Evolutionary conservation across 2,329 filamentous ascomycete species (phyloP), one percentile per base, ranked within the genome.

Genomic region (Arthrobotrys sphaeroides): DNA sequence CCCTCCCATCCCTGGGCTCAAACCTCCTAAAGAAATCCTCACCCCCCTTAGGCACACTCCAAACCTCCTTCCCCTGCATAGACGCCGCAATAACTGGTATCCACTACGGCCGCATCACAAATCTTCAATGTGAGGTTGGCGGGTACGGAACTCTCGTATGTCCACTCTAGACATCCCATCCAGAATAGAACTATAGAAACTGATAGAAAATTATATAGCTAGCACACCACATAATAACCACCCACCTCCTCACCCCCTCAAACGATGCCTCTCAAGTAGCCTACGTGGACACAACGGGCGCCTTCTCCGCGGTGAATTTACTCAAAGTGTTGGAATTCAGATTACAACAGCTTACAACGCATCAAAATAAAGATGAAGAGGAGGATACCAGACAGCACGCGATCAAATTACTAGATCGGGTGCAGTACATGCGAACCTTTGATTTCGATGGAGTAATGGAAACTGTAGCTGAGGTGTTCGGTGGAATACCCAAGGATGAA

Each of bases 371-470:
- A 4, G 10, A 33, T 12, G 31, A 18, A 20, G 45, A 18, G 13
- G 31, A 16, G 16, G 36, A 24, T 10, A 16, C 40, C 9, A 57
- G 36, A 12, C 33, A 33, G 13, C 36, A 13, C 10, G 73, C 73
- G 31, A 53, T 47, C n/a, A 60, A 72, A 18, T 6, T 72, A 43
- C 22, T 77, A 26, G 73, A 77, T 49, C 20, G 59, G 18, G 73
- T 77, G 28, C 73, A 77, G 47, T 70, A 70, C 24, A 77, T 72
- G 73, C 59, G 67, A 10, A 51, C 73, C 5, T 77, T 77, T 55
- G 73, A 77, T 42, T 72, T 72, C 10, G 66, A 77, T 55, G 73
- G 73, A 2, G 59, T 77, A 4, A 42, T 72, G 59, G 73, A 77
- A 12, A 61, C 61, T 5, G 36, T 77, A 5, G 42, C 6, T 4